These are phyloP conservation scores for Hymenoscyphus fructigenus DNA, from an alignment of 2,329 filamentous ascomycete genomes.

Conservation along the genomic window DNA sequence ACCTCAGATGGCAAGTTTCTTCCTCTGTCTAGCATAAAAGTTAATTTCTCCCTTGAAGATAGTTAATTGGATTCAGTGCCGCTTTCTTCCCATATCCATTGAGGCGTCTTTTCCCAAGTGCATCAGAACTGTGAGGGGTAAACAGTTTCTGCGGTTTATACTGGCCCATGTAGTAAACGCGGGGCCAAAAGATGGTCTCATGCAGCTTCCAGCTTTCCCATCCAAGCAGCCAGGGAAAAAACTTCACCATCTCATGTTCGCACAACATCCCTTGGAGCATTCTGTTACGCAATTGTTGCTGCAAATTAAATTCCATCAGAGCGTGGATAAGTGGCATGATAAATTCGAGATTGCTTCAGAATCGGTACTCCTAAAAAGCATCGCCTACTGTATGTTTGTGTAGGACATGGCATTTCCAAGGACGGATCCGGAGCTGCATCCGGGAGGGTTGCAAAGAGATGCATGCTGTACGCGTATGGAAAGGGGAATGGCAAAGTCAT, in stretches of 20 bases:
- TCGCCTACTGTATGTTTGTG: too few relatives aligned
- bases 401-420: background rate
- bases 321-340: background rate
- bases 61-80: background rate
- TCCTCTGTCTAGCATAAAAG: background rate
- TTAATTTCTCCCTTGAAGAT: background rate
- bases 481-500: background rate
- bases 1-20: background rate
- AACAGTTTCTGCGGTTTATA: background rate
- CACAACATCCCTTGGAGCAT: background rate
- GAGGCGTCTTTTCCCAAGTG: background rate
- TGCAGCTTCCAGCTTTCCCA: background rate
- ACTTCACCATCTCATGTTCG: background rate
- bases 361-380: too few relatives aligned
- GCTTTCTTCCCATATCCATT: background rate
- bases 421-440: background rate
- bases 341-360: background rate
- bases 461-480: background rate
- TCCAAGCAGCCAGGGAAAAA: background rate
- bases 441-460: background rate
- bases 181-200: background rate
- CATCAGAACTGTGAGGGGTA: slow-evolving; percentile 4
- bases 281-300: background rate
- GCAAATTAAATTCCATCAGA: background rate
- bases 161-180: background rate